Evolutionary conservation across 805 yeast species (phyloP), one percentile per base, ranked within the genome.

Genomic region (Kodamaea laetipori): DNA sequence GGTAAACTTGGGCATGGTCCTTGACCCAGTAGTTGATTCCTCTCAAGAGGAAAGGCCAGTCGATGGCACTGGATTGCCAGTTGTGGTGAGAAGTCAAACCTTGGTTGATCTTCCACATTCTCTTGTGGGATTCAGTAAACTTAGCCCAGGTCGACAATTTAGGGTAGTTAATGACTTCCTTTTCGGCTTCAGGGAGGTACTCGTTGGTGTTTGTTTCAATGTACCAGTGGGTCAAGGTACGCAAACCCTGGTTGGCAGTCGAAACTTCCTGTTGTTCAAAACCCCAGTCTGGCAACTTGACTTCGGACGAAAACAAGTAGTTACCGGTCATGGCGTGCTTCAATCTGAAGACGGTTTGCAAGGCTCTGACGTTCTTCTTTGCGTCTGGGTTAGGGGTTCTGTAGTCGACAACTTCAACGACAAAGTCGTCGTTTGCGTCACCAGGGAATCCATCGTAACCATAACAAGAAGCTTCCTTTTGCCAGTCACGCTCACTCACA

Each of bases 181-280:
- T 48, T 16, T 56, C 59, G 3, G 46, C 42, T 2, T 51, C 57
- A 18, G 51, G 32, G 41, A 80, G 65, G 49, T 71, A 69, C 53
- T 70, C 74, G 56, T 84, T 84, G 41, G 62, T 69, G 64, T 85
- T 86, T 46, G 79, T 74, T 67, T 86, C 95, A 54, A 86, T 69
- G 63, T 84, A 82, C 92, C 92, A 86, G 50, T 78, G 70, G 26
- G 82, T 70, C 54, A 82, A 73, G 12, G 76, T 71, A 44, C 77
- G 67, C 43, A 73, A 71, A 62, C 90, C 94, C 53, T 80, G 84
- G 13, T 77, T 63, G 27, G 95, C 89, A 69, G 90, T 77, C 3
- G 90, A 80, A 42, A 86, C 95, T 68, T 86, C 95, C 63, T 83
- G 90, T 64, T 86, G 95, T 49, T 81, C 85, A 52, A 81, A 84